Evolutionary conservation across 306 rosid genomes (phyloP), one percentile per base, ranked within the genome.

Genomic region (Urtica urens): DNA sequence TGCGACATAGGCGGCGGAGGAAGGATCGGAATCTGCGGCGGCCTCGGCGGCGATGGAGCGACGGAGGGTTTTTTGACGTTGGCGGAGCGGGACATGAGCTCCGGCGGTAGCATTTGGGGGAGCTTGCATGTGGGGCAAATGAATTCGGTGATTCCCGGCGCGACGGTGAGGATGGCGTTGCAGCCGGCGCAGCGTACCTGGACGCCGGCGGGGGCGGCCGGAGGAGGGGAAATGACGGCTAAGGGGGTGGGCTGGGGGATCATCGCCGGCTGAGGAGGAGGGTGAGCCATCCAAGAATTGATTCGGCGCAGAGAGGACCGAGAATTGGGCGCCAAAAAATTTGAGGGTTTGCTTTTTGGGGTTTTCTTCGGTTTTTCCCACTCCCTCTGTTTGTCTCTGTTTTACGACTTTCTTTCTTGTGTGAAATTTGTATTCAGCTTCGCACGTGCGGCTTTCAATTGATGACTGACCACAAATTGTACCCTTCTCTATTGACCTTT

Each of bases 131-230:
- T 67, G 17, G 85, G 78, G 70, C 99, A 92, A 10, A 72, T 74
- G 72, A 92, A 92, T 57, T 85, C 96, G 16, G 78, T 77, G 17
- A 81, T 70, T 1, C 94, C 99, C 0, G 87, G 70, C 4, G 81
- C 78, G 2, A 92, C 79, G 9, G 86, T 63, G 23, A 92, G 72
- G 70, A 92, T 80, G 86, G 68, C 64, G 8, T 74, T 77, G 63
- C 99, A 86, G 38, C 99, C 99, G 51, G 94, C 94, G 57, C 99
- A 92, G 0, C 99, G 96, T 9, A 92, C 96, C 49, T 88, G 94
- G 10, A 92, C 82, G n/a, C 78, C 78, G 22, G 72, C 43, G 19
- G 56, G 59, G 38, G 27, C 47, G 76, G 49, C 38, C 69, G 62
- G 18, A 75, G 65, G 2, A 46, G 21, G 55, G 24, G 21, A 18